A percentile compares a stretch with the other conserved stretches of the same genome.
phyloP scores from a whole-genome alignment of 352 stramenopile species.

The Aphanomyces astaci region DNA sequence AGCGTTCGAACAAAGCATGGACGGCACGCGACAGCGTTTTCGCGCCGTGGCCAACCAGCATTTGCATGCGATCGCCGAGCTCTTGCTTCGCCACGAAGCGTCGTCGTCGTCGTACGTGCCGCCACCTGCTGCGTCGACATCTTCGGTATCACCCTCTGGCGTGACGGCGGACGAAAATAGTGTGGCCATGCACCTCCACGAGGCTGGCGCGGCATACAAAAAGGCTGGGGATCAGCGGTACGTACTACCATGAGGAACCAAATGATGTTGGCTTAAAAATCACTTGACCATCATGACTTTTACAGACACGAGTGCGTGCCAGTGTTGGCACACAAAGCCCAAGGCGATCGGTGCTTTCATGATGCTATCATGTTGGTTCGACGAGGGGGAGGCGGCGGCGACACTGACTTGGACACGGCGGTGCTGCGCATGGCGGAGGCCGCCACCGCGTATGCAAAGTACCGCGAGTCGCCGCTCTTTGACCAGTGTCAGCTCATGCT shows the following conservation, averaged over 20 bases:
- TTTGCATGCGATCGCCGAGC: background rate
- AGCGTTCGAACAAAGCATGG: background rate
- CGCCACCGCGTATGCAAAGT: background rate
- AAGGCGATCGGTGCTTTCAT: background rate
- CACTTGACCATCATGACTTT: no score
- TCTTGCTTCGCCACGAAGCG: background rate
- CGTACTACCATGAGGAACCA: no score
- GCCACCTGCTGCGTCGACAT: no score
- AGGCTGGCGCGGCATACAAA: constrained; percentile 21
- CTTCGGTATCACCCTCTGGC: no score
- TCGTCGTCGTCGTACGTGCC: background rate
- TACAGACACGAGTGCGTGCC: constrained; percentile 8
- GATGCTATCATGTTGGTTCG: background rate
- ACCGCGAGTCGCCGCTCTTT: constrained; percentile 15
- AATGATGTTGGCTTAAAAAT: no score
- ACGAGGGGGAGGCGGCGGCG: no score
- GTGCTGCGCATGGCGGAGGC: background rate
- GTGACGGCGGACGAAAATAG: background rate
- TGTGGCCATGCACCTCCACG: background rate
- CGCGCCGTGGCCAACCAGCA: background rate
- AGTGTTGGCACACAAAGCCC: background rate
- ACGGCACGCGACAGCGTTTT: background rate
- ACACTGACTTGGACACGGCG: background rate
- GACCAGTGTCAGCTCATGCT: constrained; percentile 18
- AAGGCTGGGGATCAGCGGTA: constrained; percentile 22